These are phyloP conservation scores for Coniochaeta sp. DNA, from an alignment of 2,329 filamentous ascomycete species.

Conservation along the genomic window DNA sequence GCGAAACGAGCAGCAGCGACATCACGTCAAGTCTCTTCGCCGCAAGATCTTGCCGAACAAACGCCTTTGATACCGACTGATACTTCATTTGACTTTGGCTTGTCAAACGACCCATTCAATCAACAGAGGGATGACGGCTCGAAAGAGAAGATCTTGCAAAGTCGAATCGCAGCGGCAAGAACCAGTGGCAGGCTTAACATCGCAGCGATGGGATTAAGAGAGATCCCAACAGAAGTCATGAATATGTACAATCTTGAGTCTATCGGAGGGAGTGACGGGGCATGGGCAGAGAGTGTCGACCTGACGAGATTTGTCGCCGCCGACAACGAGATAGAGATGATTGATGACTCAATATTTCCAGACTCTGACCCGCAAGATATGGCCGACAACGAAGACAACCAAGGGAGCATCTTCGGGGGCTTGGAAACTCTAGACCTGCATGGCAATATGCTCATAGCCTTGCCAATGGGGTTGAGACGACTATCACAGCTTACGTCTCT, in stretches of 20 bases:
- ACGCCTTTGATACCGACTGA: constrained; percentile 38
- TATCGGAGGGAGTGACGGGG: constrained; percentile 52
- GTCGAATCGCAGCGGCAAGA: constrained; percentile 65
- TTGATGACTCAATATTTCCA: constrained; percentile 72
- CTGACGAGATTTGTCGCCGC: constrained; percentile 76
- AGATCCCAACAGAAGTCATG: constrained; percentile 75
- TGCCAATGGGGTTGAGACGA: constrained; percentile 70
- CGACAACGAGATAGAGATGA: constrained; percentile 74
- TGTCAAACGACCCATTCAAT: constrained; percentile 63
- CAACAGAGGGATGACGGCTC: constrained; percentile 49
- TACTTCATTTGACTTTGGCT: constrained; percentile 48
- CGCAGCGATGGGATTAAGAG: constrained; percentile 69
- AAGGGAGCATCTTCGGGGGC: constrained; percentile 71
- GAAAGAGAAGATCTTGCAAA: constrained; percentile 60
- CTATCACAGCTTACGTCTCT: constrained; percentile 69
- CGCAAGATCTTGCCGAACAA: constrained; percentile 15
- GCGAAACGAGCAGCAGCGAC: constrained; percentile 57
- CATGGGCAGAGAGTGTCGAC: constrained; percentile 91
- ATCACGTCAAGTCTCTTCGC: constrained; percentile 23
- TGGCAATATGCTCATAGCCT: constrained; percentile 64
- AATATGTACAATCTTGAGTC: constrained; percentile 82
- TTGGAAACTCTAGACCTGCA: constrained; percentile 79
- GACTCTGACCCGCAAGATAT: constrained; percentile 53
- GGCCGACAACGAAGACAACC: constrained; percentile 56
- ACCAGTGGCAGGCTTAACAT: constrained; percentile 81